Base-by-base conservation (phyloP, 257 asterid genomes). In the Parsonsia alboflavescens region DNA sequence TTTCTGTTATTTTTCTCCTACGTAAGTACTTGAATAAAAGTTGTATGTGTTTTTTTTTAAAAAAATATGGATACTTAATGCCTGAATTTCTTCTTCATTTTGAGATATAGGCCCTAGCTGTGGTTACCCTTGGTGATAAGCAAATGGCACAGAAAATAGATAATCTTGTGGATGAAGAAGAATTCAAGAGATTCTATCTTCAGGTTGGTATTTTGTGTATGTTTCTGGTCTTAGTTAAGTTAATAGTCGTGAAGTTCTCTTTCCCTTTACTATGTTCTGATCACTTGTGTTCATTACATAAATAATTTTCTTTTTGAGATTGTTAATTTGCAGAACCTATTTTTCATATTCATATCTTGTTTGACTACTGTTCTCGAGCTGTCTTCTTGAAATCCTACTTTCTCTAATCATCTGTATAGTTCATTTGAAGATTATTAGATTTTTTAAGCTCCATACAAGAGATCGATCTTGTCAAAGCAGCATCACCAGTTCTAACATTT, bases 111-210 rank as follows among this genome's bases (percentile, higher is more conserved):
- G 85, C 99, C 39, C 81, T 94, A 83, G 99, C 99, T 15, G 99
- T 94, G 77, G 97, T 81, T 82, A 92, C 99, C 50, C 97, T 94
- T 71, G 99, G 99, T 80, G 99, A 94, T 82, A 88, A 85, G 80
- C 85, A 92, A 74, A 94, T 94, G 99, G 98, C 99, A 48, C 99
- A 92, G 78, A 89, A 87, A 82, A 75, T 94, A 74, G 99, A 94
- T 87, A 92, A 90, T 85, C 95, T 94, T 72, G 88, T 94, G 54
- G 98, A 94, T 84, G 97, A 92, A 21, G 99, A 92, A 69, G 99
- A 94, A 75, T 90, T 83, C 88, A 94, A 94, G 89, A 90, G 97
- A 83, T 94, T 94, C 88, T 94, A 94, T 87, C 96, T 94, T 80
- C 98, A 93, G 98, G 98, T 93, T 82, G 76, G 75, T 26, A 71